Evolutionary conservation across 2,329 filamentous ascomycete genomes (phyloP), one percentile per base, ranked within the genome.

Genomic region (Clarireedia paspali): DNA sequence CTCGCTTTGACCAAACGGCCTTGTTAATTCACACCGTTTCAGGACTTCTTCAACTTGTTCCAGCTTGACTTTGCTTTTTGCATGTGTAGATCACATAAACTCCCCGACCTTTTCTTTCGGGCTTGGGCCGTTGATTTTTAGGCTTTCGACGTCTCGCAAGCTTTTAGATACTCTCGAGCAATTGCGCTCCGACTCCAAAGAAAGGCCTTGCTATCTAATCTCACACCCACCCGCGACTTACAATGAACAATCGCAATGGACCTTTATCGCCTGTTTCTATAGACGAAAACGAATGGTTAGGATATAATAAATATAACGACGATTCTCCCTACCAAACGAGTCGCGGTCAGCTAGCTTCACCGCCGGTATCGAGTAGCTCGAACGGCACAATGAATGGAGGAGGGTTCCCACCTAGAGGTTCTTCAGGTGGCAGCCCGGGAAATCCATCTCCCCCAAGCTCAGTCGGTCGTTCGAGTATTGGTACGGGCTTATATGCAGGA

Each of bases 401-500:
- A 66, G 66, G 73, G 62, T 83, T 81, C 66, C 74, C 80, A 51
- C 69, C 78, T 34, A 72, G 74, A 70, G 63, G 63, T 65, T 71
- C 63, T 65, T 72, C 70, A 38, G 50, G 57, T 24, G 65, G 73
- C 73, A 63, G 82, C 81, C 66, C 81, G 60, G 81, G 80, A 63
- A 81, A 78, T 26, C 83, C 92, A 52, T 96, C 92, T 50, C 91
- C 92, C 54, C 92, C 94, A 26, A 89, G 87, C 62, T 97, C 92
- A 5, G 79, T 96, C 63, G 89, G 88, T 60, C 81, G 88, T 61
- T 95, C 89, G 51, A 96, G 90, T 71, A 85, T 87, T 69, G 90
- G 88, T 56, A 88, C 86, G 42, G 81, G 81, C 58, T 71, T 86
- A 60, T 90, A 85, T 76, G 75, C 83, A 68, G 71, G 82, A 76